phyloP scores from a whole-genome alignment of 768 basidiomycete species.

The Mycena vitilis region DNA sequence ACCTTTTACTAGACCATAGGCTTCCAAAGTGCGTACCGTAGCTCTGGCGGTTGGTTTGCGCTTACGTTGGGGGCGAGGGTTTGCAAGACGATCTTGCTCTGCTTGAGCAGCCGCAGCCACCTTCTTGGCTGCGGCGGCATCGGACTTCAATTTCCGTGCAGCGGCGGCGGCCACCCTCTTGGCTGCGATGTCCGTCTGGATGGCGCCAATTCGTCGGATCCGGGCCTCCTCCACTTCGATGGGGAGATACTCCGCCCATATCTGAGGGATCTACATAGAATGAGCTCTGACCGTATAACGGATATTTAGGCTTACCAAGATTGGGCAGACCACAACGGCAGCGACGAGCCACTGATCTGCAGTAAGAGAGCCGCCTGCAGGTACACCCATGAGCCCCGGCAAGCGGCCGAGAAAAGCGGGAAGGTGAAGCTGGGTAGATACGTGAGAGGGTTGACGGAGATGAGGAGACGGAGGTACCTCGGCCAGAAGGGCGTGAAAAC shows the following conservation, averaged over 20 bases:
- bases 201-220: background rate
- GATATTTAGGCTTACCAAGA: conserved; percentile 39
- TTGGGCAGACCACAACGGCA: conserved; percentile 43
- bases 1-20: too few species aligned
- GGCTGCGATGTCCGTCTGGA: background rate
- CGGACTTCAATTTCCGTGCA: background rate
- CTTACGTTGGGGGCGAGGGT: too few species aligned
- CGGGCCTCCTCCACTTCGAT: background rate
- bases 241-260: conserved; percentile 38
- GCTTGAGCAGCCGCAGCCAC: too few species aligned
- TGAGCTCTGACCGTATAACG: background rate
- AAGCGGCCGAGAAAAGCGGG: conserved; percentile 29
- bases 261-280: conserved; percentile 38
- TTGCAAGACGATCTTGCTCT: too few species aligned
- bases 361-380: conserved; percentile 47
- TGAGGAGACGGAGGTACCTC: too few species aligned
- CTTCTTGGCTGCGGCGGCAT: too few species aligned
- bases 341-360: conserved; percentile 49
- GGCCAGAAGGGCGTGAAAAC: too few species aligned
- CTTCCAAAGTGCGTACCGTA: too few species aligned
- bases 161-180: conserved; percentile 4
- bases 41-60: too few species aligned
- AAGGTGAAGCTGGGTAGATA: conserved; percentile 11
- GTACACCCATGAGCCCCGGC: conserved; percentile 43
- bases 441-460: too few species aligned